phyloP scores from a whole-genome alignment of 202 grass and related monocot genomes.

The Zizania palustris region DNA sequence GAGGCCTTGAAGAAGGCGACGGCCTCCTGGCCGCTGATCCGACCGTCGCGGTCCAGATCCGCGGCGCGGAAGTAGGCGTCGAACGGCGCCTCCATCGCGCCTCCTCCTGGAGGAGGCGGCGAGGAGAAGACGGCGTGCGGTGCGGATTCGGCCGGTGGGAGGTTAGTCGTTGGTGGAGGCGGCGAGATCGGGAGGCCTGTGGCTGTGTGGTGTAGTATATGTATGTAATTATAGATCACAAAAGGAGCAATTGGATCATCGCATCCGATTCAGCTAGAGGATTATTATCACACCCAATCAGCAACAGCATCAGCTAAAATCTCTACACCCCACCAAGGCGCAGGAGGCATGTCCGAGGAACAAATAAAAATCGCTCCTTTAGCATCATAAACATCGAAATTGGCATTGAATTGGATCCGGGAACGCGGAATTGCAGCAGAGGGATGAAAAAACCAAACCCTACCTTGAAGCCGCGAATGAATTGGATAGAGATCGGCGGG shows the following conservation, averaged over 20 bases:
- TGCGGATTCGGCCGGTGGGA: neutral
- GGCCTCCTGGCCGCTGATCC: conserved; percentile 93
- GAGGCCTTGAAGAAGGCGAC: conserved; percentile 95
- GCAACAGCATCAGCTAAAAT: conserved; percentile 27
- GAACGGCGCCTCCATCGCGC: conserved; percentile 67
- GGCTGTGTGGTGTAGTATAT: neutral
- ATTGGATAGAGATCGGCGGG: conserved; percentile 30
- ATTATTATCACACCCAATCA: neutral
- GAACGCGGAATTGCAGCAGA: neutral
- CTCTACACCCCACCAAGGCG: neutral
- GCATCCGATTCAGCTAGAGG: neutral
- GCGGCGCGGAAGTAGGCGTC: conserved; percentile 91
- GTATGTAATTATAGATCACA: no score
- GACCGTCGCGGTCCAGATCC: conserved; percentile 92
- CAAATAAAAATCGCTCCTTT: conserved; percentile 27
- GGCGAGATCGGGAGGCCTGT: conserved; percentile 44
- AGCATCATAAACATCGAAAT: conserved; percentile 25
- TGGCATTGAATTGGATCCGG: conserved; percentile 7
- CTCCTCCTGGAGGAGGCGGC: neutral
- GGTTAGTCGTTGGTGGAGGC: no score
- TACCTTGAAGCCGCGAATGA: conserved; percentile 34
- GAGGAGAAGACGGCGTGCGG: no score
- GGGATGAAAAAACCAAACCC: conserved; percentile 41
- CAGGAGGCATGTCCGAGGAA: conserved; percentile 7
- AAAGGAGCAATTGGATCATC: conserved; percentile 8